These are phyloP conservation scores for Ophiostoma populinum DNA, from an alignment of 2,329 filamentous ascomycete genomes.

Conservation along the genomic window DNA sequence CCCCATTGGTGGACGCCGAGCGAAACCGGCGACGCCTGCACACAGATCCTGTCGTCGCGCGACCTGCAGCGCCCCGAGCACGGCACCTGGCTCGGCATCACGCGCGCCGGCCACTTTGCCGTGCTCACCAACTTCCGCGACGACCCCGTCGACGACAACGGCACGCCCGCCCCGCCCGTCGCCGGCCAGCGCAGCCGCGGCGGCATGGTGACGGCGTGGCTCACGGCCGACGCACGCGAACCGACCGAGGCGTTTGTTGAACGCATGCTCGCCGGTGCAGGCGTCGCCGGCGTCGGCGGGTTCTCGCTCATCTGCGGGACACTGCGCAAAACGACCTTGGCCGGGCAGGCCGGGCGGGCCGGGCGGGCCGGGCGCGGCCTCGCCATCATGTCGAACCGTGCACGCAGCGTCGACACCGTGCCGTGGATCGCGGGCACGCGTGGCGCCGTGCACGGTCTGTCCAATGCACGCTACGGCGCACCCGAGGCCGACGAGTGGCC, in stretches of 20 bases:
- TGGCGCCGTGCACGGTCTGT: conserved; percentile 38
- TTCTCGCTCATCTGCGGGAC: conserved; percentile 52
- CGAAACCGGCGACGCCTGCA: conserved; percentile 14
- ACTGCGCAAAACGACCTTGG: conserved; percentile 21
- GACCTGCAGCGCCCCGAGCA: conserved; percentile 44
- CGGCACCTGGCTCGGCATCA: conserved; percentile 51
- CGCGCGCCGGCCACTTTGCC: conserved; percentile 39
- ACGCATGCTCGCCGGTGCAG: conserved; percentile 31
- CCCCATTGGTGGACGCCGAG: conserved; percentile 47
- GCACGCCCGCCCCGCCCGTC: conserved; percentile 33
- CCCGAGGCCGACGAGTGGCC: conserved; percentile 39
- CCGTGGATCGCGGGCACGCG: conserved; percentile 36
- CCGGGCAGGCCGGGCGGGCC: no score
- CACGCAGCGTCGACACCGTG: conserved; percentile 32
- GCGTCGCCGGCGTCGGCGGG: conserved; percentile 44
- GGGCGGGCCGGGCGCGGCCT: conserved; percentile 25
- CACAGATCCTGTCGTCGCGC: conserved; percentile 36
- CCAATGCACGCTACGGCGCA: conserved; percentile 42
- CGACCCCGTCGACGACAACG: conserved; percentile 28
- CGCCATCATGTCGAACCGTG: conserved; percentile 46
- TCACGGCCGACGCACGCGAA: conserved; percentile 31
- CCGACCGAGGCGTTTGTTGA: conserved; percentile 32
- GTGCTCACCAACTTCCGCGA: conserved; percentile 53
- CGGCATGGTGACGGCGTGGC: conserved; percentile 46
- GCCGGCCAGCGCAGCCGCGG: conserved; percentile 40